Evolutionary conservation across 164 flowering plant genomes (phyloP), one percentile per base, ranked within the genome.

Genomic region (Litsea cubeba): DNA sequence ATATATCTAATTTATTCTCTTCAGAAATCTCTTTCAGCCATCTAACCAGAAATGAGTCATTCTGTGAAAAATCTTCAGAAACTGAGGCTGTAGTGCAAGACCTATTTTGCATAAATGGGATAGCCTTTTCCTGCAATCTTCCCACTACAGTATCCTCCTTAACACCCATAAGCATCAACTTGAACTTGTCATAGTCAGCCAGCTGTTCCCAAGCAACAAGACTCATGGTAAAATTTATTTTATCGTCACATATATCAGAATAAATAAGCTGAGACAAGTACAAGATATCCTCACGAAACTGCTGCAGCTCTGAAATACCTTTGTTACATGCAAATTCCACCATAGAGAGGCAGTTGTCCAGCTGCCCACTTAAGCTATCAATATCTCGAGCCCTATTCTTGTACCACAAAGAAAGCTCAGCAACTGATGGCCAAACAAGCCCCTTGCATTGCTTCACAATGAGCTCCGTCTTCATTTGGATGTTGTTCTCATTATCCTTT

Each of bases 151-250:
- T 90, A 70, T 94, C 90, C 77, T 88, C 97, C 77, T 84, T 85
- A 50, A 86, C 90, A 58, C 88, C 92, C 79, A 82, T 81, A 50
- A 92, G 92, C 87, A 92, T 91, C 87, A 87, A 79, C 75, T 78
- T 90, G 78, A 96, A 96, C 80, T 94, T 96, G 62, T 94, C 98
- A 87, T 91, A 96, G 78, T 90, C 91, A 77, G 97, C 84, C 67
- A 91, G 67, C 69, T 84, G 79, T 70, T 90, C 94, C 99, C 99
- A 96, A 40, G 78, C 78, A 65, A 68, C 82, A 75, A 96, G 88
- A 77, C 87, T 85, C 82, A 94, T 81, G 64, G 77, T 81, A 64
- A 83, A 75, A 62, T 74, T 76, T 50, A 73, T 75, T 74, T 91
- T 88, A 23, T 76, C 89, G 82, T 79, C 85, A 79, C 35, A 70